These are phyloP conservation scores for Daucus carota DNA, from an alignment of 129 eudicot genomes.

Conservation along the genomic window DH1_v3.0 NC_030381.2:4886001-4886500, in stretches of 20 bases:
- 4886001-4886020: slow-evolving; percentile 17
- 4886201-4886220: slow-evolving; percentile 86
- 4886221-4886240: slow-evolving; percentile 75
- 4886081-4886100: too few relatives aligned
- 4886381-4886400: slow-evolving; percentile 55
- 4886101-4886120: too few relatives aligned
- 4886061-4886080: background rate
- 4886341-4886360: slow-evolving; percentile 82
- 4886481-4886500: too few relatives aligned
- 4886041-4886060: background rate
- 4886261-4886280: slow-evolving; percentile 62
- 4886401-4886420: slow-evolving; percentile 54
- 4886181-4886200: slow-evolving; percentile 40
- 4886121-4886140: background rate
- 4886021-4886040: background rate
- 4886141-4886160: background rate
- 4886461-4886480: background rate
- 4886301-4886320: slow-evolving; percentile 58
- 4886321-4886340: slow-evolving; percentile 71
- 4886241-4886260: slow-evolving; percentile 61
- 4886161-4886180: slow-evolving; percentile 18
- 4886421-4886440: background rate
- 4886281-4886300: slow-evolving; percentile 33
- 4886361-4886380: slow-evolving; percentile 60
- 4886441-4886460: background rate